Evolutionary conservation across 169 alveolate species (phyloP), one percentile per base, ranked within the genome.

Genomic region (Cryptosporidium muris): DNA sequence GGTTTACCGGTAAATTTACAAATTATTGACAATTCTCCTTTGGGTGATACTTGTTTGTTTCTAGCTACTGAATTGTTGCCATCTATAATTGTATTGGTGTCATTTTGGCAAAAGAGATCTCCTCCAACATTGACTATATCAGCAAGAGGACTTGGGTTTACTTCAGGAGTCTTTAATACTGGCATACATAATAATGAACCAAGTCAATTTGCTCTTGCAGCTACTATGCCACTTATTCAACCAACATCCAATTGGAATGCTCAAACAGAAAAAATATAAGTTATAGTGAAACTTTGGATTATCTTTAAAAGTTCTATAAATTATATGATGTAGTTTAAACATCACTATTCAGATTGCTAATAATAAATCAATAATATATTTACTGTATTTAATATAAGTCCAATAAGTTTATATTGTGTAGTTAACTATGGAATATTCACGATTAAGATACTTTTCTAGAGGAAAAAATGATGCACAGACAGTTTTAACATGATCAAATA

Each of bases 381-480:
- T 49, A 12, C 16, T 54, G 9, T 12, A 12, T 16, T 7, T 16
- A 54, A 5, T 4, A 60, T 4, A 60, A 60, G 3, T 34, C 5
- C 25, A 2, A 3, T 60, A n/a, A 54, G 11, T 14, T 16, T 38
- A 34, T 4, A 42, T 16, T 37, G 43, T 6, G 48, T 56, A 74
- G 12, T 66, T 43, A 34, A 74, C 60, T 2, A 74, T 5, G 51
- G 16, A 58, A 54, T 74, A 74, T 74, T 74, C 85, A 45, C 40
- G 85, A 9, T 58, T 74, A 11, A 74, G 25, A 74, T 74, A 74
- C 49, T 74, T 74, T 11, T 74, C 85, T 7, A 62, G 66, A 16
- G 85, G 85, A 12, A 45, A 74, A 54, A 74, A 74, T 6, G 85
- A 58, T 11, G 85, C 85, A 56, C 74, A 74, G 8, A 74, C 49